phyloP scores from a whole-genome alignment of 2,329 filamentous ascomycete species.

The Talaromyces rugulosus region DNA sequence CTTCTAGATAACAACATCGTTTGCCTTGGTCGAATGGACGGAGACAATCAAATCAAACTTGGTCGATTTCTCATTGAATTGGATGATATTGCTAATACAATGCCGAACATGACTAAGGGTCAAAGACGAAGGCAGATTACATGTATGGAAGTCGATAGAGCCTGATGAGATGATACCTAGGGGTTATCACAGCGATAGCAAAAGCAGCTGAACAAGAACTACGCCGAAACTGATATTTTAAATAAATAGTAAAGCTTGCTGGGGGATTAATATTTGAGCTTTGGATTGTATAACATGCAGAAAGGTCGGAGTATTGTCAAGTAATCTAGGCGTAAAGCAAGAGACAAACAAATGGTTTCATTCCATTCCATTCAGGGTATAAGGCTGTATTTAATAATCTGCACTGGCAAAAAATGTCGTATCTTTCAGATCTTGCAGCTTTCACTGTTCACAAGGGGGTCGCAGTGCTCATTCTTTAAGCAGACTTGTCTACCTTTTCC shows the following conservation, averaged over 20 bases:
- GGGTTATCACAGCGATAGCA: no score
- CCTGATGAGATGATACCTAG: no score
- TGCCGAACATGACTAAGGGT: no score
- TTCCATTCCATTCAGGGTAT: neutral
- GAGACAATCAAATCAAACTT: no score
- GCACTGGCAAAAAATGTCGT: neutral
- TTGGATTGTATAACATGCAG: neutral
- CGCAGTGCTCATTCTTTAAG: neutral
- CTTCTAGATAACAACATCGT: no score
- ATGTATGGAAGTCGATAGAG: no score
- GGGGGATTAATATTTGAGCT: neutral
- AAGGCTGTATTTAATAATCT: neutral
- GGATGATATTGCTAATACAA: no score
- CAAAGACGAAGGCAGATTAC: no score
- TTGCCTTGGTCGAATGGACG: no score
- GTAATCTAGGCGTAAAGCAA: neutral
- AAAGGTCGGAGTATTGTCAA: neutral
- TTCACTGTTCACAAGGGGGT: neutral
- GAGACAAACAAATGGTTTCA: neutral
- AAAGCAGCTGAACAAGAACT: neutral
- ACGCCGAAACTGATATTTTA: neutral
- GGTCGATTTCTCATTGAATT: no score
- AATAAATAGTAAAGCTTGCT: neutral
- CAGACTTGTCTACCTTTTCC: conserved; percentile 72
- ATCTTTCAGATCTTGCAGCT: neutral